phyloP scores from a whole-genome alignment of 352 stramenopile species.

The Phytophthora citrophthora region DNA sequence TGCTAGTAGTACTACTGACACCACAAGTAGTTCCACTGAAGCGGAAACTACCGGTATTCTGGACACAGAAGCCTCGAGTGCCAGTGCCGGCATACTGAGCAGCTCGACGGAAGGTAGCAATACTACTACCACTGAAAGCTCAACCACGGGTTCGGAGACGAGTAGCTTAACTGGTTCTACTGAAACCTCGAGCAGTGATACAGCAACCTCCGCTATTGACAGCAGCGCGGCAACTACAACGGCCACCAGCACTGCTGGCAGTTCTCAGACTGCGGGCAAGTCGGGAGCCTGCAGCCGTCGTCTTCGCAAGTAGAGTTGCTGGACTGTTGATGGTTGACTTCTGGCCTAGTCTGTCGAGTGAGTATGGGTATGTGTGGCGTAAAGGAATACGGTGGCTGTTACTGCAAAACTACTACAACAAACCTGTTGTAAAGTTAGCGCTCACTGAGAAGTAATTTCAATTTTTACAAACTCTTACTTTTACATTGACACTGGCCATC shows the following conservation, averaged over 20 bases:
- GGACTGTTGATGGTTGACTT: too few relatives aligned
- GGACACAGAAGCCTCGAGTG: neutral
- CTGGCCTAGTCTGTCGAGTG: too few relatives aligned
- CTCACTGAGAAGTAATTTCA: too few relatives aligned
- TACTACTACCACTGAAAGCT: conserved; percentile 1
- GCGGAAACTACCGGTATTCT: conserved; percentile 2
- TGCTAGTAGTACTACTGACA: conserved; percentile 7
- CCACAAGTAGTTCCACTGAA: neutral
- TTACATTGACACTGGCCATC: too few relatives aligned
- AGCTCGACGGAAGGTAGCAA: neutral
- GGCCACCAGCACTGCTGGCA: conserved; percentile 1
- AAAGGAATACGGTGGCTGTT: too few relatives aligned
- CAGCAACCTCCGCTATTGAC: neutral
- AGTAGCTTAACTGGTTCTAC: neutral
- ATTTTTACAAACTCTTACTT: too few relatives aligned
- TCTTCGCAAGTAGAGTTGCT: conserved; percentile 19
- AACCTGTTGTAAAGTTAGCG: too few relatives aligned
- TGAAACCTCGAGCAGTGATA: neutral
- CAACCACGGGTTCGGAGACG: neutral
- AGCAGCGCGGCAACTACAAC: conserved; percentile 2
- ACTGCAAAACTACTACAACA: too few relatives aligned
- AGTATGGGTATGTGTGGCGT: too few relatives aligned
- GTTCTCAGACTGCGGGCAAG: conserved; percentile 8
- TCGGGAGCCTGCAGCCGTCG: conserved; percentile 11
- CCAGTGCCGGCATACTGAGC: neutral